Evolutionary conservation across 208 protist genomes (phyloP).

Genomic region (Trypanosoma congolense): DNA sequence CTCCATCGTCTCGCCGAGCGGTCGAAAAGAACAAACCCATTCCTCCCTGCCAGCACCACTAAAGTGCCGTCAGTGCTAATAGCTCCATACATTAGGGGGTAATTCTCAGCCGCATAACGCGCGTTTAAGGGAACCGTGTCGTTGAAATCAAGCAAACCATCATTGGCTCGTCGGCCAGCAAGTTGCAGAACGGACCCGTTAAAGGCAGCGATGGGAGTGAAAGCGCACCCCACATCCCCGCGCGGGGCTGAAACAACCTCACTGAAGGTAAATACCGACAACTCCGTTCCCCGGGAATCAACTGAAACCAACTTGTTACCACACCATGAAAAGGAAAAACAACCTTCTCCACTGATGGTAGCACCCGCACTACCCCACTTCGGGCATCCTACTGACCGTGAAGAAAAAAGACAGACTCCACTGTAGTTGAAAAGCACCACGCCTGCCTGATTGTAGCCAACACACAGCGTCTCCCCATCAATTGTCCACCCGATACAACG

Average conservation of each 20-base stretch:
- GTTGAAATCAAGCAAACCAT: constrained; percentile 1
- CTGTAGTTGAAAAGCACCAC: constrained; percentile 63
- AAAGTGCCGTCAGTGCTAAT: constrained; percentile 41
- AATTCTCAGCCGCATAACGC: constrained; percentile 48
- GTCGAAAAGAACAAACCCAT: constrained; percentile 40
- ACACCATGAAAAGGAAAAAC: constrained; percentile 19
- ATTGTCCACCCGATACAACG: constrained; percentile 49
- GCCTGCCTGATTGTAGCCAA: constrained; percentile 52
- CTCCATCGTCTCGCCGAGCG: constrained; percentile 36
- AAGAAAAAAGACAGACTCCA: constrained; percentile 45
- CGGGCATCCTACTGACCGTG: constrained; percentile 1
- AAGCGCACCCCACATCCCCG: constrained; percentile 25
- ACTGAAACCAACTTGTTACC: constrained; percentile 9
- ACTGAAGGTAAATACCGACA: constrained; percentile 15
- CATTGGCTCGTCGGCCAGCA: constrained; percentile 4
- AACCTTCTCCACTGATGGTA: constrained; percentile 2
- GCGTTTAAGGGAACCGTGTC: constrained; percentile 16
- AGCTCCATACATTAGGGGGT: constrained; percentile 48
- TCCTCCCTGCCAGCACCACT: constrained; percentile 37
- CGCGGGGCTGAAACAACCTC: constrained; percentile 28
- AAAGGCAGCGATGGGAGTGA: constrained; percentile 35
- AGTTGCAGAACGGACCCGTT: constrained; percentile 29
- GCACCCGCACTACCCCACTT: not conserved
- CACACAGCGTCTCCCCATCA: constrained; percentile 53
- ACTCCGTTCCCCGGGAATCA: not conserved